Evolutionary conservation across 2,329 filamentous ascomycete species (phyloP), one percentile per base, ranked within the genome.

Genomic region (Cercospora sojina): DNA sequence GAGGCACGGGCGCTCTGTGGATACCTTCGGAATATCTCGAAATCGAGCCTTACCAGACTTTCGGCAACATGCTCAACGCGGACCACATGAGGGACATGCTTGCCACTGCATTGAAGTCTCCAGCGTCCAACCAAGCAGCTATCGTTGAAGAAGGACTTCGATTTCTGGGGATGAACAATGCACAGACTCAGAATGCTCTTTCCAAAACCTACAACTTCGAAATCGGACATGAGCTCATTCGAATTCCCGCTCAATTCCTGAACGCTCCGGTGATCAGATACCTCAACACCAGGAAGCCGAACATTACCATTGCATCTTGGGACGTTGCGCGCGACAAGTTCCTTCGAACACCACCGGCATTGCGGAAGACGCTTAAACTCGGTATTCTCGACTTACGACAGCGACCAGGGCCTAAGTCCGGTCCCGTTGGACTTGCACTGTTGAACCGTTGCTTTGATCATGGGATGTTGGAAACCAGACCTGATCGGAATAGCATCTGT

Each of bases 11-110:
- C 12, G 58, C 58, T 29, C 32, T 60, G 29, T 65, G 63, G 63
- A 60, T 60, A 1, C 31, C 58, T 35, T 32, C 63, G 6, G 57
- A 65, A 18, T 53, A 56, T 35, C 63, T 65, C 3, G 43, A 56
- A 8, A 60, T 65, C 25, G 29, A 43, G n/a, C 56, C 56, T 7
- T 43, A 61, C 43, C 63, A 65, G 57, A 18, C 32, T 1, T 62
- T 62, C n/a, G 47, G 47, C 51, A 53, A 41, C 8, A 53, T 53
- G 31, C 60, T 56, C 60, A 56, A 18, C 16, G 2, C 60, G 13
- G 6, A 7, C 0, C 31, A 62, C 49, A 62, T 62, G 60, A n/a
- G 25, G 6, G 51, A 3, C 31, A 62, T 62, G 59, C 29, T 62
- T 8, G 6, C 1, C 0, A 31, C 23, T 12, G 60, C 60, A n/a